Evolutionary conservation across 164 flowering plant genomes (phyloP).

Genomic region (Akebia trifoliata): DNA sequence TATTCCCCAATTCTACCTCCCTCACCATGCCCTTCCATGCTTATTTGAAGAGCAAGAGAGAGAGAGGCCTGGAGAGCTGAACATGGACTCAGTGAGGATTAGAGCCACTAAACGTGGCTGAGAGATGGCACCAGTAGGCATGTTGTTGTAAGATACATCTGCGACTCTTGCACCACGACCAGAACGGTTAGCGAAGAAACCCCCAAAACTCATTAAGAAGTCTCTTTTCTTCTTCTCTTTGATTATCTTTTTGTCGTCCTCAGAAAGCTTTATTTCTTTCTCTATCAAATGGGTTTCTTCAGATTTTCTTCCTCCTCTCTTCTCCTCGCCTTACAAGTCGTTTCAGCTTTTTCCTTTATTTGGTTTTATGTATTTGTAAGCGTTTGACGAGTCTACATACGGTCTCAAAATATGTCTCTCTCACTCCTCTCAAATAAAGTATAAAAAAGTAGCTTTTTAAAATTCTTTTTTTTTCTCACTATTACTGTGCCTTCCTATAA

Average conservation of each 20-base stretch:
- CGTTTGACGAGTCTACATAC: slow-evolving; percentile 7
- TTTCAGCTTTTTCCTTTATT: slow-evolving; percentile 21
- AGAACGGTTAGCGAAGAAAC: slow-evolving; percentile 49
- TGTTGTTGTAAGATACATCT: slow-evolving; percentile 51
- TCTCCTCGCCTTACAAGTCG: background rate
- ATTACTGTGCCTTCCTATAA: no score
- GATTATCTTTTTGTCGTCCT: no score
- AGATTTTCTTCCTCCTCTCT: slow-evolving; percentile 2
- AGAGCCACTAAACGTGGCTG: slow-evolving; percentile 52
- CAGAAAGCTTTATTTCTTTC: no score
- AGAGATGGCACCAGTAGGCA: slow-evolving; percentile 61
- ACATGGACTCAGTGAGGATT: slow-evolving; percentile 63
- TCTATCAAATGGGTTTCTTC: background rate
- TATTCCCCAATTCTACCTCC: slow-evolving; percentile 49
- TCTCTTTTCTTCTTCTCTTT: no score
- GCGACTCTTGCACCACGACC: no score
- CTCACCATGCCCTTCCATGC: slow-evolving; percentile 64
- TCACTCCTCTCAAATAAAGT: no score
- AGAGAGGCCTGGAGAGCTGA: slow-evolving; percentile 90
- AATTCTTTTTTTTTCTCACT: no score
- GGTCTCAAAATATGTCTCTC: background rate
- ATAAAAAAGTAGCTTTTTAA: no score
- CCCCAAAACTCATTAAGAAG: slow-evolving; percentile 81
- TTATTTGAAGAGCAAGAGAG: slow-evolving; percentile 84
- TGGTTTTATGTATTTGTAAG: slow-evolving; percentile 13